Percentiles rank a stretch among this genome's conserved stretches.
phyloP scores from a whole-genome alignment of 495 filamentous ascomycete species.

The Daldinia childiae region DNA sequence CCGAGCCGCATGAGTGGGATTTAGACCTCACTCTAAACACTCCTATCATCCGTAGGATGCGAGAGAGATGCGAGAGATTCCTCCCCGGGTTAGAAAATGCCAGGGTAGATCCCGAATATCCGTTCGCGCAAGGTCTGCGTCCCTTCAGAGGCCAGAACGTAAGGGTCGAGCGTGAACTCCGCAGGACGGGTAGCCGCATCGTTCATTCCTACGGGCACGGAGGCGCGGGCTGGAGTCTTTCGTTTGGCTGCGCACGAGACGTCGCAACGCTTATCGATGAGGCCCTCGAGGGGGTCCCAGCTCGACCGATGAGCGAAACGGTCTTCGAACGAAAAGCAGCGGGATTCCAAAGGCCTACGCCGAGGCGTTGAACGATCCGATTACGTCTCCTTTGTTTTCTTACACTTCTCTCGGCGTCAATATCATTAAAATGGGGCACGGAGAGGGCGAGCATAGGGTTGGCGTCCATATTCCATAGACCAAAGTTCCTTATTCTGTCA shows the following conservation, averaged over 20 bases:
- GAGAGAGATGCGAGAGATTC: constrained; percentile 56
- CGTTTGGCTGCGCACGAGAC: constrained; percentile 57
- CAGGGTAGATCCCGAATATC: constrained; percentile 55
- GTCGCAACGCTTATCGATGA: constrained; percentile 51
- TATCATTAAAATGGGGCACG: neutral
- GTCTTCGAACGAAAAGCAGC: constrained; percentile 33
- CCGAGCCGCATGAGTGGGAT: constrained; percentile 52
- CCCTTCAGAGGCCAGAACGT: constrained; percentile 55
- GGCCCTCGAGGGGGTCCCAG: constrained; percentile 42
- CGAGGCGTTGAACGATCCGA: constrained; percentile 18
- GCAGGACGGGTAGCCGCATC: constrained; percentile 47
- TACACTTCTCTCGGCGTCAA: neutral
- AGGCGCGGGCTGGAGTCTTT: constrained; percentile 58
- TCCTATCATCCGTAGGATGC: constrained; percentile 56
- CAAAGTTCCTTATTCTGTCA: neutral
- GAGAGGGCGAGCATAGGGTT: constrained; percentile 2
- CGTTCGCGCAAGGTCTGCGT: constrained; percentile 57
- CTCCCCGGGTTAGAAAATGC: constrained; percentile 56
- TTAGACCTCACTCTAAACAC: constrained; percentile 55
- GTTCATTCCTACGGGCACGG: constrained; percentile 63
- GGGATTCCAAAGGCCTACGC: constrained; percentile 31
- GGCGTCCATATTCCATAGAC: constrained; percentile 28
- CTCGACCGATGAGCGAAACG: constrained; percentile 43
- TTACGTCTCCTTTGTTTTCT: constrained; percentile 6
- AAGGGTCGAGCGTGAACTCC: constrained; percentile 57